phyloP scores from a whole-genome alignment of 768 basidiomycete species.

The Suillus paluster region DNA sequence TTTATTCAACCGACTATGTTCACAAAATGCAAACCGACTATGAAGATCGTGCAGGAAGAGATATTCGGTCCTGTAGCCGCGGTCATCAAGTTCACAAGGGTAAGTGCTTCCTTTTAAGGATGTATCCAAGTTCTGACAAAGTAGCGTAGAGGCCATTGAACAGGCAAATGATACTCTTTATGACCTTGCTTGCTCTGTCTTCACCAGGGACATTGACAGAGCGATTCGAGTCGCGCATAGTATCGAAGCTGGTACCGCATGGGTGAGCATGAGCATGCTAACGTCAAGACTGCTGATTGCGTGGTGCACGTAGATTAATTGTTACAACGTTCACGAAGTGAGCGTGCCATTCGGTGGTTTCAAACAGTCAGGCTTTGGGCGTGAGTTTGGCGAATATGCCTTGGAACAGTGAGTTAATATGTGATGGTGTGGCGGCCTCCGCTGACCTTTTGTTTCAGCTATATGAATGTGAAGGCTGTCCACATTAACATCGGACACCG shows the following conservation, averaged over 20 bases:
- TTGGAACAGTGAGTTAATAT: conserved; percentile 20
- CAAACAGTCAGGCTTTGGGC: conserved; percentile 77
- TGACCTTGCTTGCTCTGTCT: conserved; percentile 60
- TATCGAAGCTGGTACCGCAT: conserved; percentile 49
- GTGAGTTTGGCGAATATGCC: conserved; percentile 72
- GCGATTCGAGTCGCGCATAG: conserved; percentile 46
- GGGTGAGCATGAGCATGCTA: conserved; percentile 19
- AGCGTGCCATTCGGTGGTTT: conserved; percentile 71
- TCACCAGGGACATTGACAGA: conserved; percentile 49
- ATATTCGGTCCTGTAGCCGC: conserved; percentile 77
- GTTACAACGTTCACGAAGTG: conserved; percentile 45
- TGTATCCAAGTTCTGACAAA: not conserved
- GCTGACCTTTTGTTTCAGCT: conserved; percentile 39
- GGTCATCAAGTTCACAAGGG: conserved; percentile 67
- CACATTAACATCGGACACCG: conserved; percentile 57
- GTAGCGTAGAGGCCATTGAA: conserved; percentile 29
- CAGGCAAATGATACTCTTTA: conserved; percentile 55
- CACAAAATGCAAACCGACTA: conserved; percentile 54
- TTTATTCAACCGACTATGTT: conserved; percentile 69
- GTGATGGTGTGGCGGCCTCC: not conserved
- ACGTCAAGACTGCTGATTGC: not conserved
- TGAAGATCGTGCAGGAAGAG: conserved; percentile 63
- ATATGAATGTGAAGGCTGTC: conserved; percentile 71
- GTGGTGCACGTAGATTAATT: conserved; percentile 42
- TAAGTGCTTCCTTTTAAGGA: conserved; percentile 15